Base-by-base conservation (phyloP, 2,329 filamentous ascomycete genomes). In the Botrytis medusae region DNA sequence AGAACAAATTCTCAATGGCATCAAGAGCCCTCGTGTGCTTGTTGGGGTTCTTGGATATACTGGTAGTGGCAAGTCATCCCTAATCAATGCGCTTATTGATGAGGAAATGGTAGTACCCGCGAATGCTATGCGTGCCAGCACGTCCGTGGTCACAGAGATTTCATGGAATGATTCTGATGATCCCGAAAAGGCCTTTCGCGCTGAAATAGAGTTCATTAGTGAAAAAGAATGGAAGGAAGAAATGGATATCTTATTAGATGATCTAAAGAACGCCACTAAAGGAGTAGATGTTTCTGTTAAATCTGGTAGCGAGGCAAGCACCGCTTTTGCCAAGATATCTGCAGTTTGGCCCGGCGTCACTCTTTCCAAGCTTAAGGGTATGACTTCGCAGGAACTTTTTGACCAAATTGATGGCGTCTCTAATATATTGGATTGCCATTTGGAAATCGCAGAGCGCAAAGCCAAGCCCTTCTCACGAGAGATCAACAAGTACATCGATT, bases 11-110 rank as follows among this genome's bases (percentile, higher is more conserved):
- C 18, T 67, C 2, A 8, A 2, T 44, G 1, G 9, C 25, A 22
- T 25, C 1, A 10, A 67, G 4, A n/a, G 60, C 14, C 61, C 70
- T 46, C 70, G 70, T 25, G 70, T 72, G 1, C 62, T 72, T 16
- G 22, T 68, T 14, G 62, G 70, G 2, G 22, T 72, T 0, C 29
- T 72, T 10, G 70, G 62, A 2, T 60, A 68, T 22, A 72, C 62
- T 4, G 62, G 70, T 1, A 68, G 61, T 20, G 70, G 70, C 0
- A 68, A 72, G 48, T 68, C 70, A 2, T 72, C 70, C 1, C 16
- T 72, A 4, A 68, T 72, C 22, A 72, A 72, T 68, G 61, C 70
- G 0, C 70, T 72, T 18, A n/a, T 72, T 20, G 70, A 72, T 37
- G 70, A 72, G 9, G 70, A 72, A 1, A 67, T 68, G 48, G 16